Base-by-base conservation (phyloP, 805 yeast genomes). In the Tetrapisispora taiwanensis region DNA sequence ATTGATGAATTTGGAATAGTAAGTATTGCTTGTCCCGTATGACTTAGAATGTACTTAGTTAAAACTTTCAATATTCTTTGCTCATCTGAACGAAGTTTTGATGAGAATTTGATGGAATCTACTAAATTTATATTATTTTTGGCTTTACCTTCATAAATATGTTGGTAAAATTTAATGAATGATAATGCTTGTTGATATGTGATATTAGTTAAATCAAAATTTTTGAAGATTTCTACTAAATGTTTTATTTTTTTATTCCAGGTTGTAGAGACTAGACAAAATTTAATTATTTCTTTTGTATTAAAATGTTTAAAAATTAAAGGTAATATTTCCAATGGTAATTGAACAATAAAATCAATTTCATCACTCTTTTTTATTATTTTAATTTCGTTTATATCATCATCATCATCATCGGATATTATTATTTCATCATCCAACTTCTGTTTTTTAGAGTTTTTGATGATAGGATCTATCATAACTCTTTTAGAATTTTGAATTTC, bases 271-370 rank as follows among this genome's bases (percentile, higher is more conserved):
- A 58, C 60, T 7, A 42, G 27, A 22, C 46, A 35, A 20, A 53
- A 45, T n/a, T 39, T 43, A 13, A 53, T 26, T 7, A 60, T 35
- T 15, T 61, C 60, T 28, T 38, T 50, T 6, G 54, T 34, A 7
- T 47, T 37, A 6, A 61, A 51, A 13, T 48, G 39, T 18, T 32
- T 15, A 10, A 62, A 42, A 12, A 62, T 48, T 4, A 28, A 14
- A 4, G 53, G 50, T 7, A 55, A n/a, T n/a, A 62, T 19, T 46
- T 62, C 67, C 0, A 46, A 7, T 1, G 67, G 67, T 10, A 62
- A 38, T 7, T 31, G 28, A 3, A 30, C 31, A 3, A 57, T 39
- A n/a, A 53, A 48, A 47, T 59, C 61, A 3, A 48, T 31, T 14
- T 28, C 30, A 28, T 28, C 30, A 28, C n/a, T 28, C 10, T 13